phyloP scores from a whole-genome alignment of 2,329 filamentous ascomycete species.

The Fusarium sp. region DNA sequence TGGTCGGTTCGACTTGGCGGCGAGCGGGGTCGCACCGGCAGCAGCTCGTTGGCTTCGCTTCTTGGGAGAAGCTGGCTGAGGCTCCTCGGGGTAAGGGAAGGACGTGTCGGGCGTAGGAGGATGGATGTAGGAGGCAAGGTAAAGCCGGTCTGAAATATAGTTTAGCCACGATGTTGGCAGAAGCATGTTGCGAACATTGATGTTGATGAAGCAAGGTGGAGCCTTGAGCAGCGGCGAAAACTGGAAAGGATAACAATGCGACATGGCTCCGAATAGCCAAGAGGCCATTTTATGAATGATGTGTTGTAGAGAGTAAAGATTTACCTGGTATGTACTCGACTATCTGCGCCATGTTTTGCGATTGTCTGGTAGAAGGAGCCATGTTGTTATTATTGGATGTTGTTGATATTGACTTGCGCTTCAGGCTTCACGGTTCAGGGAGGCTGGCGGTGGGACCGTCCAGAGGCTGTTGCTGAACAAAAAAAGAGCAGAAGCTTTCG shows the following conservation, averaged over 20 bases:
- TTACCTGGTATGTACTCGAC: slow-evolving; percentile 96
- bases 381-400: slow-evolving; percentile 48
- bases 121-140: slow-evolving; percentile 90
- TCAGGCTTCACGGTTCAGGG: slow-evolving; percentile 33
- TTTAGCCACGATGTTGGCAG: slow-evolving; percentile 39
- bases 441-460: slow-evolving; percentile 17
- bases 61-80: slow-evolving; percentile 50
- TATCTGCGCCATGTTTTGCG: slow-evolving; percentile 80
- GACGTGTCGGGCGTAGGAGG: slow-evolving; percentile 82
- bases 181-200: slow-evolving; percentile 17
- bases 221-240: slow-evolving; percentile 6
- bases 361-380: slow-evolving; percentile 60
- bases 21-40: slow-evolving; percentile 52
- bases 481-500: slow-evolving; percentile 3
- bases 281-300: slow-evolving; percentile 13
- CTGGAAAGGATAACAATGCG: slow-evolving; percentile 45
- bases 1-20: slow-evolving; percentile 44
- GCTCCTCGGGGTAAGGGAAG: slow-evolving; percentile 86
- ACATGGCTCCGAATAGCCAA: slow-evolving; percentile 37
- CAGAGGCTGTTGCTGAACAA: neutral
- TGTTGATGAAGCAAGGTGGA: slow-evolving; percentile 18
- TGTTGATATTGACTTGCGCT: slow-evolving; percentile 39
- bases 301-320: slow-evolving; percentile 39
- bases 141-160: slow-evolving; percentile 79
- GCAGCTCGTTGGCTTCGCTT: slow-evolving; percentile 65